Evolutionary conservation across 2,329 filamentous ascomycete genomes (phyloP).

Genomic region (Catunica adiposa): DNA sequence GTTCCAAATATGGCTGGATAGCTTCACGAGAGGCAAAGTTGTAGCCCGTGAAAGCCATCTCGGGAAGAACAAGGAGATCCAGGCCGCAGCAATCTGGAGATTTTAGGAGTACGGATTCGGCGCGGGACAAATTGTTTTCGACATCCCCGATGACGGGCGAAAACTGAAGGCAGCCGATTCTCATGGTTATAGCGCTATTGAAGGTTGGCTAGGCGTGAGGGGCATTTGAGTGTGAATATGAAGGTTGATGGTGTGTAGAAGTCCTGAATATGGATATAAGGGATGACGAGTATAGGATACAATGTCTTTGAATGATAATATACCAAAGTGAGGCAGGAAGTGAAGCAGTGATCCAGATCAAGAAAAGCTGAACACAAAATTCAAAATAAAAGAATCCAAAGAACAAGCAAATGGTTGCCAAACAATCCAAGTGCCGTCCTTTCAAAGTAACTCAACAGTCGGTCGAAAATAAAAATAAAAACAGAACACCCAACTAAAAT

Average conservation of each 20-base stretch:
- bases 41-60: slow-evolving; percentile 64
- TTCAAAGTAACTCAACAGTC: too few relatives aligned
- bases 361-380: background rate
- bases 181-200: slow-evolving; percentile 30
- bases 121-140: slow-evolving; percentile 51
- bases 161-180: slow-evolving; percentile 56
- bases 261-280: background rate
- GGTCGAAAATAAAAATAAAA: too few relatives aligned
- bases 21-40: slow-evolving; percentile 56
- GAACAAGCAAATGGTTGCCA: too few relatives aligned
- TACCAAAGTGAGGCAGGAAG: too few relatives aligned
- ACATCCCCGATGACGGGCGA: slow-evolving; percentile 53
- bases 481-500: too few relatives aligned
- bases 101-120: slow-evolving; percentile 45
- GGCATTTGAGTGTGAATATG: background rate
- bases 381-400: too few relatives aligned
- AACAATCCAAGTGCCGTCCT: too few relatives aligned
- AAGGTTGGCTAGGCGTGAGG: background rate
- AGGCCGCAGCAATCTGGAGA: slow-evolving; percentile 8
- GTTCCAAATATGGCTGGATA: slow-evolving; percentile 54
- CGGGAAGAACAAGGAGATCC: slow-evolving; percentile 58
- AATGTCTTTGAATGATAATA: too few relatives aligned
- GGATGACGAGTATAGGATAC: background rate
- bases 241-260: background rate
- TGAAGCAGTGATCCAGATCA: background rate